Evolutionary conservation across 208 protist species (phyloP).

Genomic region (Angomonas ambiguus): DNA sequence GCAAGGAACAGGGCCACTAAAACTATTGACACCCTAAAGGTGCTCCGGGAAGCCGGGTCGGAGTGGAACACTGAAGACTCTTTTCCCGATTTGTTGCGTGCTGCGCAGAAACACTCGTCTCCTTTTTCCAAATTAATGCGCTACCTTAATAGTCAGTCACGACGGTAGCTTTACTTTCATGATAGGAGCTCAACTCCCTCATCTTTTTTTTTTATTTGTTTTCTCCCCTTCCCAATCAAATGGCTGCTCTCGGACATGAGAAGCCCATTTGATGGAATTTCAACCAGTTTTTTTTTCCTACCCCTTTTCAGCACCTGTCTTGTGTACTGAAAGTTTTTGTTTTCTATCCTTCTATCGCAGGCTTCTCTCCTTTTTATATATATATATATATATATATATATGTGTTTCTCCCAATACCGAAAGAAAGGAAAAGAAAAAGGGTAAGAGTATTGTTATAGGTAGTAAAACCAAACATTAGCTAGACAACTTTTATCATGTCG

Average conservation of each 20-base stretch:
- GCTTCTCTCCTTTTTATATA: conserved; percentile 16
- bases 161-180: no score
- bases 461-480: no score
- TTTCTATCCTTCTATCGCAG: neutral
- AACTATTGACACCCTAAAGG: conserved; percentile 28
- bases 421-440: no score
- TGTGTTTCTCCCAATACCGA: neutral
- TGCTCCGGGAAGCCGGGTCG: conserved; percentile 35
- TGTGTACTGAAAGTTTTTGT: conserved; percentile 15
- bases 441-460: no score
- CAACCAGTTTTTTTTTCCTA: neutral
- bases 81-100: no score
- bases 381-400: neutral
- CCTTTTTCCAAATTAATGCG: conserved; percentile 20
- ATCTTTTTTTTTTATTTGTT: neutral
- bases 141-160: conserved; percentile 19
- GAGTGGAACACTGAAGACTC: no score
- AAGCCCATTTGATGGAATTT: no score
- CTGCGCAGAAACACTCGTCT: conserved; percentile 18
- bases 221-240: neutral
- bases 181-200: neutral
- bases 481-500: no score
- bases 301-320: neutral
- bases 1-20: conserved; percentile 4
- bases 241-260: conserved; percentile 3